Percentiles rank a stretch among this genome's conserved stretches.
phyloP scores from a whole-genome alignment of 176 grass and related monocot genomes.

The Neostapfia colusana region DNA sequence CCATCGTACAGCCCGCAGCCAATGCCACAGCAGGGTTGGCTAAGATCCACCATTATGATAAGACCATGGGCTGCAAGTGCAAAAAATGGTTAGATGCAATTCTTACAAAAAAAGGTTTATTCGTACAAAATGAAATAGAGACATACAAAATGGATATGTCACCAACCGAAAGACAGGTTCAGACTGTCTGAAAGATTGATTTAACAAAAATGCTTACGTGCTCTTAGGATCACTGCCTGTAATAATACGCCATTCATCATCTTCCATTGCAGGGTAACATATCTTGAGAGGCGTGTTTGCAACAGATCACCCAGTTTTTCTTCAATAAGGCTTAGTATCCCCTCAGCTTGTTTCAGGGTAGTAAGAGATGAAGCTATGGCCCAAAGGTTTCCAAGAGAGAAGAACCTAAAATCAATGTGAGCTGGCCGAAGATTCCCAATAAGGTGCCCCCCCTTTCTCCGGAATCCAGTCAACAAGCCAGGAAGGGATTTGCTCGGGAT shows the following conservation, averaged over 20 bases:
- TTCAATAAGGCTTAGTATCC: conserved; percentile 82
- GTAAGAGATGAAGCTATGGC: conserved; percentile 74
- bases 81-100: conserved; percentile 38
- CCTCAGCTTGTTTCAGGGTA: conserved; percentile 76
- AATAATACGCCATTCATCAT: conserved; percentile 84
- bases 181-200: conserved; percentile 3
- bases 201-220: conserved; percentile 51
- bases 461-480: conserved; percentile 90
- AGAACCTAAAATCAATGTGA: conserved; percentile 92
- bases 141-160: conserved; percentile 8
- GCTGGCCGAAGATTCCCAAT: conserved; percentile 84
- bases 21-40: conserved; percentile 98
- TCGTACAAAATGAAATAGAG: conserved; percentile 11
- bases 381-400: conserved; percentile 82
- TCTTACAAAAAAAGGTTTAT: conserved; percentile 1
- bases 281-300: conserved; percentile 81
- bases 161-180: background rate
- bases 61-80: conserved; percentile 82
- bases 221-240: conserved; percentile 91
- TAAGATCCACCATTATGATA: conserved; percentile 99
- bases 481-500: conserved; percentile 81
- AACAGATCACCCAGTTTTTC: conserved; percentile 77
- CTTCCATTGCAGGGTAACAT: conserved; percentile 76
- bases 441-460: conserved; percentile 74
- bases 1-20: too few relatives aligned